Conservation (phyloP, 2,329 filamentous ascomycete genomes). For the Botrytis fragariae region DNA sequence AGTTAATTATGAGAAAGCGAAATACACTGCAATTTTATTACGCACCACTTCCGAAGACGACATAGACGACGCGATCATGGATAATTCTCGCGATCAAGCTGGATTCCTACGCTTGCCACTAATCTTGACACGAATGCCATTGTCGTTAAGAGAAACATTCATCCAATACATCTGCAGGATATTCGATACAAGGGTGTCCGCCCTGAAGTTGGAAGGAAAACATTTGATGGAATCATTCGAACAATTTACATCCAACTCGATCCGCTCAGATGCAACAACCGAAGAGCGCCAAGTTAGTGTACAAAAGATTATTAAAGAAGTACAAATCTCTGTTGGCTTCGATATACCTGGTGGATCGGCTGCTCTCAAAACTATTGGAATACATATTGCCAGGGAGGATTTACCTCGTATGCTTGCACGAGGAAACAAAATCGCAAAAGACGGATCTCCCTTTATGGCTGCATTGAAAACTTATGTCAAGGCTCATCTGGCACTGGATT, state of each 20-base stretch:
- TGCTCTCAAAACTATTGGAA: slow-evolving; percentile 43
- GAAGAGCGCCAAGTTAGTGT: slow-evolving; percentile 25
- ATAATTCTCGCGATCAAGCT: slow-evolving; percentile 18
- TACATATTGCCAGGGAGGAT: slow-evolving; percentile 44
- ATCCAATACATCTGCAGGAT: slow-evolving; percentile 43
- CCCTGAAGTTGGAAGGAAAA: slow-evolving; percentile 39
- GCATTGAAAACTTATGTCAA: slow-evolving; percentile 42
- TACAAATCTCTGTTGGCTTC: slow-evolving; percentile 34
- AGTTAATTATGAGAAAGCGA: slow-evolving; percentile 36
- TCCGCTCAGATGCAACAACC: slow-evolving; percentile 23
- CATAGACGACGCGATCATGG: slow-evolving; percentile 24
- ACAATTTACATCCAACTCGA: slow-evolving; percentile 33
- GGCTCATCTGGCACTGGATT: slow-evolving; percentile 43
- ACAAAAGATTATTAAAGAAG: slow-evolving; percentile 32
- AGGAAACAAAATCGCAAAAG: slow-evolving; percentile 28
- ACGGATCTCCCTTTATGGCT: slow-evolving; percentile 40
- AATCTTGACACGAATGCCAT: slow-evolving; percentile 47
- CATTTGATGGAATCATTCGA: slow-evolving; percentile 40
- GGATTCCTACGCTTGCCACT: slow-evolving; percentile 45
- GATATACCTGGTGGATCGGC: slow-evolving; percentile 29
- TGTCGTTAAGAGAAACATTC: slow-evolving; percentile 43
- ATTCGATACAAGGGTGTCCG: slow-evolving; percentile 45
- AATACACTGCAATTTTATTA: slow-evolving; percentile 35
- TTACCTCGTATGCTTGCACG: slow-evolving; percentile 36
- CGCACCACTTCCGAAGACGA: slow-evolving; percentile 21